Percentiles rank a stretch among this genome's conserved stretches.
Evolutionary conservation across 1,284 basidiomycete genomes (phyloP).

Genomic region (Ceratobasidium sp.): DNA sequence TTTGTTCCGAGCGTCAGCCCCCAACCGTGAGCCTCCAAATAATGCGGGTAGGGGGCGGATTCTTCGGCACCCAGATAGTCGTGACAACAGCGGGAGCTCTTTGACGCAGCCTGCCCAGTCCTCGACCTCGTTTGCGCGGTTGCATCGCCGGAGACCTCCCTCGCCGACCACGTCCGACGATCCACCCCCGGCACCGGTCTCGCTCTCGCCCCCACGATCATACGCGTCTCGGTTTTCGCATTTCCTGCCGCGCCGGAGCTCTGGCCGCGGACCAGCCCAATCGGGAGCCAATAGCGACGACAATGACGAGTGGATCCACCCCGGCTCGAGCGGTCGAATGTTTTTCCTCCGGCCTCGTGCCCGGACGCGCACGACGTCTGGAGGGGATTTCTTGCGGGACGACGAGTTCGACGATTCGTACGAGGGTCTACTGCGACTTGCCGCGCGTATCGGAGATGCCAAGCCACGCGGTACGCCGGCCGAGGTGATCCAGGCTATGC

Average conservation of each 20-base stretch:
- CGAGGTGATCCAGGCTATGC: conserved; percentile 44
- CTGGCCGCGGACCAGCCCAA: background rate
- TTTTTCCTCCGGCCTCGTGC: conserved; percentile 37
- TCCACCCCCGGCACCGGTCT: background rate
- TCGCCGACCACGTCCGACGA: background rate
- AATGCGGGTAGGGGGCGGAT: background rate
- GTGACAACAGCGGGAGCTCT: conserved; percentile 10
- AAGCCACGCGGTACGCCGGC: conserved; percentile 45
- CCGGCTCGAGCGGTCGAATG: conserved; percentile 1
- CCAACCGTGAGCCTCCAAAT: conserved; percentile 9
- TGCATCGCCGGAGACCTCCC: conserved; percentile 24
- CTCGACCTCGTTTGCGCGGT: conserved; percentile 13
- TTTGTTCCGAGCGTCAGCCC: conserved; percentile 32
- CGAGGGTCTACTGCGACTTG: conserved; percentile 48
- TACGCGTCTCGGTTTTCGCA: conserved; percentile 28
- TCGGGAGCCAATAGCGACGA: conserved; percentile 18
- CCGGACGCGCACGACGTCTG: conserved; percentile 12
- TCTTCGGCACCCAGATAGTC: conserved; percentile 24
- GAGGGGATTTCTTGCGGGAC: conserved; percentile 39
- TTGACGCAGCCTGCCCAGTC: conserved; percentile 10
- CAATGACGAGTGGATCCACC: conserved; percentile 39
- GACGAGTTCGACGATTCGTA: conserved; percentile 48
- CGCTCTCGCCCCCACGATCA: conserved; percentile 21
- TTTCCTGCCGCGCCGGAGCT: conserved; percentile 22
- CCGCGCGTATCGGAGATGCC: conserved; percentile 47